Base-by-base conservation (phyloP, 164 flowering plant species). In the Tinospora cordifolia region DNA sequence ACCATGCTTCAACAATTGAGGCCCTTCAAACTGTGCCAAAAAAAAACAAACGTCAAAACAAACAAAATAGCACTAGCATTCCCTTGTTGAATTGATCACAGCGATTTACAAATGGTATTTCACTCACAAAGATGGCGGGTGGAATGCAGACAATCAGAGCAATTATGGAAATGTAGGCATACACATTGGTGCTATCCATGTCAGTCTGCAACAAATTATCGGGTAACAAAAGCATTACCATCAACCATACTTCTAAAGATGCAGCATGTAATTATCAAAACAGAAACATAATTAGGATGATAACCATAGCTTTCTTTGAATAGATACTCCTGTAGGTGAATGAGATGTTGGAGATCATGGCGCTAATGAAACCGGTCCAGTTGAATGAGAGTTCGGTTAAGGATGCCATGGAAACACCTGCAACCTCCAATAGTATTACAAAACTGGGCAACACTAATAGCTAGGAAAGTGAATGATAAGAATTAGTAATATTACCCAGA, bases 381-480 rank as follows among this genome's bases (percentile, higher is more conserved):
- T 94, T 94, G 86, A 94, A 94, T 60, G 98, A 94, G 36, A 94
- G 81, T 79, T 94, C 98, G 63, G 97, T 94, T 81, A 92, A 68
- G 46, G 98, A 94, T 59, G 98, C 98, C 97, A 90, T 88, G 1
- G 97, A 86, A 54, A 94, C 98, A 87, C 98, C 98, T 93, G 81
- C 79, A 70, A 49, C 63, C 46, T 17, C 54, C 71, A 30, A 54
- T 0, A 1, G 21, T 14, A n/a, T 26, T 15, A 6, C 17, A 6
- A 36, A 8, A 54, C 22, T 9, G 27, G 30, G 62, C n/a, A n/a
- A n/a, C n/a, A n/a, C n/a, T n/a, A n/a, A n/a, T n/a, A n/a, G n/a
- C n/a, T n/a, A n/a, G 39, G 6, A 13, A 24, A 27, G 3, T 17
- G n/a, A n/a, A n/a, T 8, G 6, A 15, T 22, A 51, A 17, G 65